Evolutionary conservation across 2,329 filamentous ascomycete genomes (phyloP).

Genomic region (Diaporthe sp.): DNA sequence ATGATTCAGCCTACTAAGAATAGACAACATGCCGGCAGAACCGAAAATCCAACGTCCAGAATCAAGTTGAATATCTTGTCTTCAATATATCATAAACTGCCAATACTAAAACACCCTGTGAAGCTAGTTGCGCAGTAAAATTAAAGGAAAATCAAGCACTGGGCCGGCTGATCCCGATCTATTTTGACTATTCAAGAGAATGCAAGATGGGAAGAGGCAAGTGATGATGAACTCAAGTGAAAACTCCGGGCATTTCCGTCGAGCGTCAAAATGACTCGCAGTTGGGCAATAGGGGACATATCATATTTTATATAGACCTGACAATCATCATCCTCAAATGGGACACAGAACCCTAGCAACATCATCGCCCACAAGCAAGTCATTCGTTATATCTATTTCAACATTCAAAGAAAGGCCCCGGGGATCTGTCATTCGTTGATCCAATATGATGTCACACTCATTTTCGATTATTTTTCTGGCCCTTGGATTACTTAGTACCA

Average conservation of each 20-base stretch:
- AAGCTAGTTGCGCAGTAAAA: background rate
- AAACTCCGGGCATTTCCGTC: background rate
- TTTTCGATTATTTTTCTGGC: background rate
- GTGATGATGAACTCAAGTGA: background rate
- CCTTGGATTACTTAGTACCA: background rate
- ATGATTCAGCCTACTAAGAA: slow-evolving; percentile 11
- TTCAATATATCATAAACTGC: background rate
- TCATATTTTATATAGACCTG: background rate
- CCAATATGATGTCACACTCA: background rate
- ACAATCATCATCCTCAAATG: background rate
- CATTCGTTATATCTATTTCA: background rate
- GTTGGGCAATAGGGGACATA: background rate
- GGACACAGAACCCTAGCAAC: background rate
- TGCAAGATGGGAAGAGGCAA: background rate
- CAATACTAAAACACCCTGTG: background rate
- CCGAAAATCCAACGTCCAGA: background rate
- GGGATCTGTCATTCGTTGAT: background rate
- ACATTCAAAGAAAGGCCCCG: background rate
- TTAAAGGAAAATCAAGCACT: background rate
- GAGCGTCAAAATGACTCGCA: background rate
- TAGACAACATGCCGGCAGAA: background rate
- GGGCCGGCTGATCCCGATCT: background rate
- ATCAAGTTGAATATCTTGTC: background rate
- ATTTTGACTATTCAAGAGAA: background rate
- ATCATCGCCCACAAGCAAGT: background rate